These are phyloP conservation scores for Chlamydomonas schloesseri DNA, from an alignment of 139 green algal genomes.

Conservation along the genomic window DNA sequence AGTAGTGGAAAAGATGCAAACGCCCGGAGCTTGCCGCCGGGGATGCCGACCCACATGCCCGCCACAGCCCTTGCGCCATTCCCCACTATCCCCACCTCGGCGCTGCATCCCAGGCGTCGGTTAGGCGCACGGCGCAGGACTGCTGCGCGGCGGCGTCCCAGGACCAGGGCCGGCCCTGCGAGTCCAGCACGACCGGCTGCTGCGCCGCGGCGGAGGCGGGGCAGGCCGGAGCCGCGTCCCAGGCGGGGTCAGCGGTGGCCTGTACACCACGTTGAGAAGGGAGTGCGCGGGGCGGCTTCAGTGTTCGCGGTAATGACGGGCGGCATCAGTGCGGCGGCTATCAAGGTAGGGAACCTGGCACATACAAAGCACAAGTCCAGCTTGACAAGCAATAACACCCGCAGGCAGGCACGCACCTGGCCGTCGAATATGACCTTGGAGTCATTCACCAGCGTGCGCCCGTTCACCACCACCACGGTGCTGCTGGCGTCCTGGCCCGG, in stretches of 20 bases:
- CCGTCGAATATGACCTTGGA: neutral
- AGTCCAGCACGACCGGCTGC: neutral
- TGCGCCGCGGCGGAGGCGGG: neutral
- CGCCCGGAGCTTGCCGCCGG: too few species aligned
- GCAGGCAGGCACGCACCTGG: too few species aligned
- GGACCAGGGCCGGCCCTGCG: constrained; percentile 13
- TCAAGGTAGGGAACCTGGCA: too few species aligned
- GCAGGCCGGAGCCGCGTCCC: constrained; percentile 29
- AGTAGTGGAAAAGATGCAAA: too few species aligned
- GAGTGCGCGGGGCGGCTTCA: too few species aligned
- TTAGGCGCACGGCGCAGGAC: constrained; percentile 9
- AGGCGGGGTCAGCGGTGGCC: neutral
- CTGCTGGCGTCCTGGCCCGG: neutral
- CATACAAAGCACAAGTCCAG: too few species aligned
- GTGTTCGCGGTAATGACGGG: too few species aligned
- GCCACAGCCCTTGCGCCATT: too few species aligned
- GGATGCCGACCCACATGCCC: too few species aligned
- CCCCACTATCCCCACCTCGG: too few species aligned
- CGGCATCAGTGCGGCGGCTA: too few species aligned
- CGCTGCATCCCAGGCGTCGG: neutral
- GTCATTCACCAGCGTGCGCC: constrained; percentile 16
- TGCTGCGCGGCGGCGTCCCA: neutral
- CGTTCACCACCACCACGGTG: constrained; percentile 29
- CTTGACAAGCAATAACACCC: too few species aligned
- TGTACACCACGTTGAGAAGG: neutral